Conservation (phyloP, 495 filamentous ascomycete species). For the Penicillium cinerascens region DNA sequence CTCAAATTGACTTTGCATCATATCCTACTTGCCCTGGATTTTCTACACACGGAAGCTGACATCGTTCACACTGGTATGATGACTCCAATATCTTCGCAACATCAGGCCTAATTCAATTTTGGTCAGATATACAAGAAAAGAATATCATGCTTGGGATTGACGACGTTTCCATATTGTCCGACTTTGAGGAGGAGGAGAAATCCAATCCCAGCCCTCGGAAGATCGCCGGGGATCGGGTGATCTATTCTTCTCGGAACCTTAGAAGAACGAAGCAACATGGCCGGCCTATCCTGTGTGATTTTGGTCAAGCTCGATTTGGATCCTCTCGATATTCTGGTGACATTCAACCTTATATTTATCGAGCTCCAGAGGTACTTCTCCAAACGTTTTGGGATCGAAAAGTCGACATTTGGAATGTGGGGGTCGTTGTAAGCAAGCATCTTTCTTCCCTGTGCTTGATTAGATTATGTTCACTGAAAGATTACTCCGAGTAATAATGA, state of each 20-base stretch:
- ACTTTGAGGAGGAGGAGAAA: slow-evolving; percentile 25
- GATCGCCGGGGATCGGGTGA: slow-evolving; percentile 11
- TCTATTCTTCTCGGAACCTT: slow-evolving; percentile 21
- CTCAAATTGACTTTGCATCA: slow-evolving; percentile 21
- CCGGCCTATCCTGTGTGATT: slow-evolving; percentile 24
- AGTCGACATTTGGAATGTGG: slow-evolving; percentile 43
- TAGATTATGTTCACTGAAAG: not conserved
- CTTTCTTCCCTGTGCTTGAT: slow-evolving; percentile 2
- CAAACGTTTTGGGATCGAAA: slow-evolving; percentile 33
- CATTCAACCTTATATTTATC: slow-evolving; percentile 30
- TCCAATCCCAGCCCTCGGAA: slow-evolving; percentile 19
- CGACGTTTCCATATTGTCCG: slow-evolving; percentile 27
- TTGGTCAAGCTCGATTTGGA: slow-evolving; percentile 24
- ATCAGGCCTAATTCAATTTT: not conserved
- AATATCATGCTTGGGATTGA: slow-evolving; percentile 29
- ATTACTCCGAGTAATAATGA: too few relatives aligned
- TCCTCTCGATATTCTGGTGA: slow-evolving; percentile 17
- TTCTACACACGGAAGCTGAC: slow-evolving; percentile 26
- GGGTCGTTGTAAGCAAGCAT: slow-evolving; percentile 34
- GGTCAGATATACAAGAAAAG: slow-evolving; percentile 27
- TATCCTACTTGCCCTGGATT: slow-evolving; percentile 34
- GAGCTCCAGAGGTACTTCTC: slow-evolving; percentile 42
- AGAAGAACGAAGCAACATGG: slow-evolving; percentile 7
- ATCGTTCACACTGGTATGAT: slow-evolving; percentile 41
- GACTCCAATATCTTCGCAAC: not conserved